phyloP scores from a whole-genome alignment of 1,139 yeast genomes.

The Nakaseomyces uthaithaninus region DNA sequence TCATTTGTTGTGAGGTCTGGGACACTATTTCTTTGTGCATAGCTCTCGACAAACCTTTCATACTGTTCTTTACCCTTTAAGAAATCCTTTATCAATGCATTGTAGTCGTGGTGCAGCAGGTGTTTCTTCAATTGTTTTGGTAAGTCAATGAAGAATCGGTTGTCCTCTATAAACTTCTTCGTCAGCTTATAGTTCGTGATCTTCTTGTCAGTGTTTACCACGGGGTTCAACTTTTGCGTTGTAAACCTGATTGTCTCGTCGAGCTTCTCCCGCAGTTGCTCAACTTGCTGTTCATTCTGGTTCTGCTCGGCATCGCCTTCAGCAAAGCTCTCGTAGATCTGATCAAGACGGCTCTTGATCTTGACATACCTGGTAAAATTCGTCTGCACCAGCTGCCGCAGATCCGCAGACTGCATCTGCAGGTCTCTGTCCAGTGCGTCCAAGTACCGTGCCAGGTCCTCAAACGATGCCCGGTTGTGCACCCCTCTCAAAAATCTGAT shows the following conservation, averaged over 20 bases:
- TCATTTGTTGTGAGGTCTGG: constrained; percentile 11
- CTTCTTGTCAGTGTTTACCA: constrained; percentile 53
- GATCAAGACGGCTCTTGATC: constrained; percentile 61
- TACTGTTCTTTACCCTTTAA: constrained; percentile 43
- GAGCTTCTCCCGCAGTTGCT: constrained; percentile 41
- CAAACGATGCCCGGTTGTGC: constrained; percentile 63
- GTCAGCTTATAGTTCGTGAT: constrained; percentile 55
- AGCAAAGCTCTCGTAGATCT: constrained; percentile 46
- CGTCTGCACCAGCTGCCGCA: constrained; percentile 58
- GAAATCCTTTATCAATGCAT: constrained; percentile 62
- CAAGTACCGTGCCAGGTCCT: constrained; percentile 50
- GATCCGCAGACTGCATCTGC: constrained; percentile 54
- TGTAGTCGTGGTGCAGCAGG: constrained; percentile 57
- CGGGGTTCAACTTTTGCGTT: constrained; percentile 65
- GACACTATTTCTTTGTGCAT: neutral
- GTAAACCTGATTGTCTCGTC: constrained; percentile 48
- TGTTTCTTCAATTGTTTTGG: constrained; percentile 53
- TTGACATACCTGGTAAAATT: constrained; percentile 71
- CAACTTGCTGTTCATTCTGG: constrained; percentile 31
- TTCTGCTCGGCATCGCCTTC: constrained; percentile 11
- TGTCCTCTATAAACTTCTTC: constrained; percentile 52
- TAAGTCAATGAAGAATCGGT: constrained; percentile 61
- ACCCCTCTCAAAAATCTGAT: constrained; percentile 59
- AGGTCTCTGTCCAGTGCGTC: constrained; percentile 53
- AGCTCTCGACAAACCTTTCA: constrained; percentile 11